Base-by-base conservation (phyloP, 345 rosid species). In the Hirschfeldia incana region DNA sequence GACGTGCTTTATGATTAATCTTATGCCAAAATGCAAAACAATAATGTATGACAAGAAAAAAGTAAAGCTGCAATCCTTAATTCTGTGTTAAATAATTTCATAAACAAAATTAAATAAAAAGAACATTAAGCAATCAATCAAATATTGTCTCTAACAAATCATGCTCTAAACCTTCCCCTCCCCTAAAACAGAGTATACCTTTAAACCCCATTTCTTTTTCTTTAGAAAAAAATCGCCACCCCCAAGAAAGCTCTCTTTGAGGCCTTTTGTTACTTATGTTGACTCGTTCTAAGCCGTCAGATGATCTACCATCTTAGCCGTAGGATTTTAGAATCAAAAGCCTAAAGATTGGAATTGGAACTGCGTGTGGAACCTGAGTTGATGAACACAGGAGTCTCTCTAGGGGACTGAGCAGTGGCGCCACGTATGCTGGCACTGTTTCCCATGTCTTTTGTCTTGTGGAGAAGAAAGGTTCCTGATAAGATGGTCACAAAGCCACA, bases 371-470 rank as follows among this genome's bases (percentile, higher is more conserved):
- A 63, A 60, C 68, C 64, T 32, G 76, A 79, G 65, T 65, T 65
- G 6, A 80, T 63, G 17, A 77, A 75, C 16, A 73, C 76, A 1
- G 84, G 85, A 66, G 85, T 65, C 49, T 75, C 84, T 34, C 82
- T 79, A 2, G 82, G 78, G 2, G 82, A 2, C 16, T 73, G 70
- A 0, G 70, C 0, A 6, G 78, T 61, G 29, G 70, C 0, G 15
- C 65, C 82, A 0, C 70, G 78, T 9, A 3, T 2, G 16, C 39
- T 79, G 6, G 81, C 36, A 64, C 68, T 67, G 16, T 81, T 83
- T 60, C 93, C 97, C 98, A 94, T 89, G 39, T 94, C 97, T 63
- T 87, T 94, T 11, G 98, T 92, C 83, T 89, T 92, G 83, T 94
- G 97, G 57, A 94, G 97, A 49, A 92, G 97, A 79, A 94, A 94